Base-by-base conservation (phyloP, 2,329 filamentous ascomycete genomes). In the Bertia moriformis region DNA sequence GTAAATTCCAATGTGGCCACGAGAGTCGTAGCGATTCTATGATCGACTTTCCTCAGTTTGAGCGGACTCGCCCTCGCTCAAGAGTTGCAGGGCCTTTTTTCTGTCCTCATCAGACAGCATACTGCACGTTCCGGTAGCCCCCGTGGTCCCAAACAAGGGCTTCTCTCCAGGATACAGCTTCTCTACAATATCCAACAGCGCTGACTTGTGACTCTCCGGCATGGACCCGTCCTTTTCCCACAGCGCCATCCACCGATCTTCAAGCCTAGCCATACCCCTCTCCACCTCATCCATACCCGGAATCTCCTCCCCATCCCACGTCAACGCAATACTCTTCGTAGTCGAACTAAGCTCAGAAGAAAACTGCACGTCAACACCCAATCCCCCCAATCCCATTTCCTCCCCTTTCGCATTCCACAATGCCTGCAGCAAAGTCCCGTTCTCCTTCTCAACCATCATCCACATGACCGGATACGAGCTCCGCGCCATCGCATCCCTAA, bases 371-470 rank as follows among this genome's bases (percentile, higher is more conserved):
- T 35, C 10, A 7, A 17, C 32, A 7, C 10, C 32, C 32, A 35
- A 35, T 7, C 10, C 10, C 12, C 32, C 32, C 10, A 35, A 17
- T 15, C 32, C 32, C 32, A 35, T 7, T 15, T 35, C 12, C 32
- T 35, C 32, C 12, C 10, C 32, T 7, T 15, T 14, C 12, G 10
- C 15, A 35, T 35, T 35, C 32, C 32, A 35, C 10, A 35, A 15
- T 15, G 32, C 32, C 32, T 35, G 32, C 32, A 7, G 10, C 15
- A 35, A 13, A 7, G 7, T 18, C 32, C 32, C 32, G n/a, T n/a
- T n/a, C 12, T 35, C 32, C 32, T 15, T 7, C 32, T 35, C 32
- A 35, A 35, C 32, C 32, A 35, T 35, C 32, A 35, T 35, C 32
- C 32, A 35, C 10, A 35, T 7, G 17, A 35, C 10, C 32, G 32